phyloP scores from a whole-genome alignment of 352 stramenopile species.

The Phytophthora kernoviae region DNA sequence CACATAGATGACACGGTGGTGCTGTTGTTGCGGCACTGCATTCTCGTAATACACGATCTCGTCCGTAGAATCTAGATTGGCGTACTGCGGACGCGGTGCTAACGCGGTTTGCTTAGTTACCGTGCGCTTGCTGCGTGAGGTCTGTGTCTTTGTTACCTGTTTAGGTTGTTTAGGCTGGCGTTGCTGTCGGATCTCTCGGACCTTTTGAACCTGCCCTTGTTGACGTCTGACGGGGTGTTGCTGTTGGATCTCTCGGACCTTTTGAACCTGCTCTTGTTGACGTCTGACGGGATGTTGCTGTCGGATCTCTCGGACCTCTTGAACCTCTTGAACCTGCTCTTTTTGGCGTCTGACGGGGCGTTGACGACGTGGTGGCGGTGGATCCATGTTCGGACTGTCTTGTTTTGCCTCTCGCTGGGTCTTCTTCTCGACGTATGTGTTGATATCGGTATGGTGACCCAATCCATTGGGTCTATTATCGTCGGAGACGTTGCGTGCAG shows the following conservation, averaged over 20 bases:
- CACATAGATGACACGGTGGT: slow-evolving; percentile 13
- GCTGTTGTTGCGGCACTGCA: slow-evolving; percentile 10
- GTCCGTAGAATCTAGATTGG: slow-evolving; percentile 10
- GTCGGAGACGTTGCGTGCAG: slow-evolving; percentile 28
- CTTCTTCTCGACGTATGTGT: slow-evolving; percentile 26
- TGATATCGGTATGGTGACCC: slow-evolving; percentile 6
- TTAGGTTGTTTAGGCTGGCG: background rate
- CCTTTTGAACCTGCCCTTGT: slow-evolving; percentile 5
- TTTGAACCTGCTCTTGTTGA: slow-evolving; percentile 8
- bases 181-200: slow-evolving; percentile 8
- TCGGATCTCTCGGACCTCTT: no score
- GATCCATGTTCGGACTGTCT: slow-evolving; percentile 14
- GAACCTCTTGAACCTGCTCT: slow-evolving; percentile 15
- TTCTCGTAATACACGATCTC: slow-evolving; percentile 26
- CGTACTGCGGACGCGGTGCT: slow-evolving; percentile 8
- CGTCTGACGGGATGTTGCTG: no score
- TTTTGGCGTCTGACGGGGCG: slow-evolving; percentile 10
- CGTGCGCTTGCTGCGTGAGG: slow-evolving; percentile 9
- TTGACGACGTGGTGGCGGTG: slow-evolving; percentile 4
- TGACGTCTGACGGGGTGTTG: slow-evolving; percentile 8
- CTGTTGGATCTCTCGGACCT: slow-evolving; percentile 2
- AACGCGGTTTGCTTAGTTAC: background rate
- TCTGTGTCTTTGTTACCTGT: background rate
- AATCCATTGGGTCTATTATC: slow-evolving; percentile 13
- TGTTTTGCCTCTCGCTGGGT: slow-evolving; percentile 14